Conservation (phyloP, 352 stramenopile species). For the Plasmopara halstedii region DNA sequence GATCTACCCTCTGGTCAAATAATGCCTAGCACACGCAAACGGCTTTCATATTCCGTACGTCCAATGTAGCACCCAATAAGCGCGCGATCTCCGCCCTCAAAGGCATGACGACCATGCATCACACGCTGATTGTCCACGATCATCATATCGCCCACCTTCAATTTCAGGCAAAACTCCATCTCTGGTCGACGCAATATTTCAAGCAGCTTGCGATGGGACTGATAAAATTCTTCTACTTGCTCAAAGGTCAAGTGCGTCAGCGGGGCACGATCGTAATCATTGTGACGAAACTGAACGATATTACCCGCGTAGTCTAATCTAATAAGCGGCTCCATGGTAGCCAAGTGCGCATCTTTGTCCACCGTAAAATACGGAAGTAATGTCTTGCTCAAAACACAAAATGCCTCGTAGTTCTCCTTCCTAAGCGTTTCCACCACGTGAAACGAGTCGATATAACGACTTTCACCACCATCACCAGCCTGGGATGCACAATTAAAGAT, state of each 20-base stretch:
- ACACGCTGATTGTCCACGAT: slow-evolving; percentile 85
- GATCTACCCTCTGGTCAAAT: too few species aligned
- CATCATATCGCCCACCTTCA: slow-evolving; percentile 78
- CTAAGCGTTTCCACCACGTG: slow-evolving; percentile 63
- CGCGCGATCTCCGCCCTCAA: slow-evolving; percentile 63
- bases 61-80: slow-evolving; percentile 87
- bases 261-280: slow-evolving; percentile 82
- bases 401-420: slow-evolving; percentile 48
- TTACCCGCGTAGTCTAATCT: slow-evolving; percentile 60
- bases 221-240: slow-evolving; percentile 66
- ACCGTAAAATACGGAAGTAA: slow-evolving; percentile 70
- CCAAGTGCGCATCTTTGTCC: slow-evolving; percentile 66
- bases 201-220: slow-evolving; percentile 61
- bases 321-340: slow-evolving; percentile 79
- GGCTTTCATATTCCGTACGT: slow-evolving; percentile 77
- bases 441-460: slow-evolving; percentile 78
- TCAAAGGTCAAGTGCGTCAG: slow-evolving; percentile 74
- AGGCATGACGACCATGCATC: slow-evolving; percentile 75
- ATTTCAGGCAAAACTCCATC: slow-evolving; percentile 54
- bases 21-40: slow-evolving; percentile 72
- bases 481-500: slow-evolving; percentile 87
- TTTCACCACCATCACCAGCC: slow-evolving; percentile 60
- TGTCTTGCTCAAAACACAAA: slow-evolving; percentile 59
- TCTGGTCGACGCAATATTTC: slow-evolving; percentile 47
- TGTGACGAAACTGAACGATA: slow-evolving; percentile 81